A percentile compares a stretch with the other conserved stretches of the same genome.
These are phyloP conservation scores for Alternaria longipes DNA, from an alignment of 2,329 filamentous ascomycete genomes.

Conservation along the genomic window DNA sequence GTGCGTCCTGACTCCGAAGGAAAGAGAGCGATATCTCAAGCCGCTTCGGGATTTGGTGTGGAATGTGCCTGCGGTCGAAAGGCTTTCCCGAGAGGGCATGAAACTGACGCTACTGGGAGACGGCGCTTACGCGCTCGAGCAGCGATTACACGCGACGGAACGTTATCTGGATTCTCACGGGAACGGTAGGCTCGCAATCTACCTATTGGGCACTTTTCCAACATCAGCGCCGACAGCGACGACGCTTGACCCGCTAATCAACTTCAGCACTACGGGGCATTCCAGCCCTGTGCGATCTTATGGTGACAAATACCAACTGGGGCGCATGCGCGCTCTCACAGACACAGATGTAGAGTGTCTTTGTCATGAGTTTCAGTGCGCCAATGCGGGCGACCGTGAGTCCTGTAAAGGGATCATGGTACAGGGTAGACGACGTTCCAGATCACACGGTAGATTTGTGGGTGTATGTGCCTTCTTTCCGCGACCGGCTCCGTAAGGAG, in stretches of 20 bases:
- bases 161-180: background rate
- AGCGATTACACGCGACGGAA: constrained; percentile 3
- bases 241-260: background rate
- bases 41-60: constrained; percentile 3
- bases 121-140: constrained; percentile 1
- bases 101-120: constrained; percentile 4
- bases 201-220: constrained; percentile 1
- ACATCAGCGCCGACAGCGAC: background rate
- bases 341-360: background rate
- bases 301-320: constrained; percentile 7
- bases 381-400: background rate
- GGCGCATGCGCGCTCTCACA: background rate
- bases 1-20: background rate
- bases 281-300: background rate
- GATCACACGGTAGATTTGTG: background rate
- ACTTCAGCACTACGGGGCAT: background rate
- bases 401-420: background rate
- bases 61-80: background rate
- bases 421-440: background rate
- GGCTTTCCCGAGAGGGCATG: constrained; percentile 2
- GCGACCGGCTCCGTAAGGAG: constrained; percentile 4
- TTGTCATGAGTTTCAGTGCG: constrained; percentile 8
- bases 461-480: constrained; percentile 10
- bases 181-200: background rate
- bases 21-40: constrained; percentile 2